Evolutionary conservation across 1,284 basidiomycete species (phyloP).

Genomic region (Sphaerobolus stellatus): DNA sequence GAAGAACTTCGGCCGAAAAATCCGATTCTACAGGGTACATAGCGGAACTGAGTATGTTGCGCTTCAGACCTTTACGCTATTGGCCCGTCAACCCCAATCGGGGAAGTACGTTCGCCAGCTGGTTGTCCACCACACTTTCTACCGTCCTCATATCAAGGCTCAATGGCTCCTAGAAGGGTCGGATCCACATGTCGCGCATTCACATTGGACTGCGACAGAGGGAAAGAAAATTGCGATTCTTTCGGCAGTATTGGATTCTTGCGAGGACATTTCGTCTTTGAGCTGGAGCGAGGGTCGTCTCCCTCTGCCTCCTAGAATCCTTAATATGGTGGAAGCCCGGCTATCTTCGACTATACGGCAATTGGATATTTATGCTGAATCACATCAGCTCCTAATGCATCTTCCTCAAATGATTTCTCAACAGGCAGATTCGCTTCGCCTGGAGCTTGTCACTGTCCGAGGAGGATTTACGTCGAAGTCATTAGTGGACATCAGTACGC

Average conservation of each 20-base stretch:
- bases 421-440: neutral
- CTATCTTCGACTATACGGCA: neutral
- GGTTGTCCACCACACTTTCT: conserved; percentile 2
- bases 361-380: conserved; percentile 1
- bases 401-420: neutral
- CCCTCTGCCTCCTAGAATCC: neutral
- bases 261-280: neutral
- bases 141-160: neutral
- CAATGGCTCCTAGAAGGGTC: conserved; percentile 10
- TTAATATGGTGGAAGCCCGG: neutral
- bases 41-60: conserved; percentile 8
- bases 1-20: neutral
- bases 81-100: neutral
- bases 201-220: neutral
- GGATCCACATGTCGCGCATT: neutral
- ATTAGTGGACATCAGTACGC: neutral
- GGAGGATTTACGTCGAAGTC: neutral
- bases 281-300: conserved; percentile 8
- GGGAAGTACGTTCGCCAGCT: neutral
- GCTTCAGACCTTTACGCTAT: neutral
- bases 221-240: neutral
- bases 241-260: neutral
- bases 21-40: conserved; percentile 7
- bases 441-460: neutral
- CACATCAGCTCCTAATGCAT: neutral